Conservation (phyloP, 805 yeast species). For the Lachancea nothofagi region DNA sequence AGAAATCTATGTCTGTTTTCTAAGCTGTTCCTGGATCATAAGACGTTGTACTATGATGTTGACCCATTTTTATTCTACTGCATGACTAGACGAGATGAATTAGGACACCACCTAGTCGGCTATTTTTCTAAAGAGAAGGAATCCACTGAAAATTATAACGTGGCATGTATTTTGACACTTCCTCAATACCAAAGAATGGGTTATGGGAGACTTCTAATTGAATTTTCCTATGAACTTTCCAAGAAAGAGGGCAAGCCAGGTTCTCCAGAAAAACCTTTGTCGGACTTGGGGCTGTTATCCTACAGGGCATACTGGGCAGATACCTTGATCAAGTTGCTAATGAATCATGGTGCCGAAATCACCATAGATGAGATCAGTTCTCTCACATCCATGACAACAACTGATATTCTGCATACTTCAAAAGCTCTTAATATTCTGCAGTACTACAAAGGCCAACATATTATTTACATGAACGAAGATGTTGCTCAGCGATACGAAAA, state of each 20-base stretch:
- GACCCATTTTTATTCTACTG: conserved; percentile 96
- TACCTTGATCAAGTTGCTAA: conserved; percentile 65
- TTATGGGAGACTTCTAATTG: conserved; percentile 84
- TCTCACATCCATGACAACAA: conserved; percentile 89
- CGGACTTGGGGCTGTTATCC: conserved; percentile 88
- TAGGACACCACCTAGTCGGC: conserved; percentile 94
- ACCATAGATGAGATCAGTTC: conserved; percentile 88
- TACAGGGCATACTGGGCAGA: conserved; percentile 98
- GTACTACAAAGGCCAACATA: conserved; percentile 93
- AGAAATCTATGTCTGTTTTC: conserved; percentile 87
- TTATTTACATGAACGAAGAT: conserved; percentile 79
- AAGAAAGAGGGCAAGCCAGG: conserved; percentile 87
- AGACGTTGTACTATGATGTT: conserved; percentile 93
- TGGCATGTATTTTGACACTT: conserved; percentile 91
- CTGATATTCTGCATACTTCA: conserved; percentile 89
- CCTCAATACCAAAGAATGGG: conserved; percentile 98
- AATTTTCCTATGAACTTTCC: conserved; percentile 87
- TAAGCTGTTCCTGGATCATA: conserved; percentile 89
- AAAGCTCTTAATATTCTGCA: conserved; percentile 85
- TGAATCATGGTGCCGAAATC: conserved; percentile 58
- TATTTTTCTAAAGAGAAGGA: conserved; percentile 96
- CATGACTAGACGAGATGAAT: conserved; percentile 85
- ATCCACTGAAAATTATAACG: conserved; percentile 89
- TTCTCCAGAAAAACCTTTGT: conserved; percentile 94
- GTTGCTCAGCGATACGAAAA: conserved; percentile 72